Conservation (phyloP, 352 stramenopile species). For the Aphanomyces cochlioides region DNA sequence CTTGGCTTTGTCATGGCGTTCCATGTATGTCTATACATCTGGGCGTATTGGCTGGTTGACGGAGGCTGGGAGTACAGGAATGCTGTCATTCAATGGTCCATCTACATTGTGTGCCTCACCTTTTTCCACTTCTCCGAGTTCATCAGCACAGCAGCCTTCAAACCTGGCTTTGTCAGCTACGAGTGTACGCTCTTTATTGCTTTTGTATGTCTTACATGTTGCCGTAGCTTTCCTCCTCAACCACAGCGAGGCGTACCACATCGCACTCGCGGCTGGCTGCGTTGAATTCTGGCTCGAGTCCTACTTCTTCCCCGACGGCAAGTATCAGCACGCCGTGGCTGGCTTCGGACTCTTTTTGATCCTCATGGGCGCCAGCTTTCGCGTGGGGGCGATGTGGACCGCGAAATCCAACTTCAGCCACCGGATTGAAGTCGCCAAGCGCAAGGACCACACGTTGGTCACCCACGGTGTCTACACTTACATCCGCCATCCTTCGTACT, state of each 20-base stretch:
- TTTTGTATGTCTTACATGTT: neutral
- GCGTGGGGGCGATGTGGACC: slow-evolving; percentile 90
- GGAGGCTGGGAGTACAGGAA: slow-evolving; percentile 44
- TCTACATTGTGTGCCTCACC: slow-evolving; percentile 70
- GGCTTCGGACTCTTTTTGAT: slow-evolving; percentile 64
- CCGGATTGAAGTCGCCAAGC: slow-evolving; percentile 91
- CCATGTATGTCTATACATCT: slow-evolving; percentile 46
- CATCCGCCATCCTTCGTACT: slow-evolving; percentile 94
- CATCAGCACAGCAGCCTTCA: slow-evolving; percentile 73
- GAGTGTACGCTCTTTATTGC: slow-evolving; percentile 49
- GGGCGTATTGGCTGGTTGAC: slow-evolving; percentile 39
- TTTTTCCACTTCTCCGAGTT: slow-evolving; percentile 87
- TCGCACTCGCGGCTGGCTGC: slow-evolving; percentile 73
- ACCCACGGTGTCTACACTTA: slow-evolving; percentile 90
- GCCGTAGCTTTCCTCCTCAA: slow-evolving; percentile 83
- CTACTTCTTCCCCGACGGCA: slow-evolving; percentile 68
- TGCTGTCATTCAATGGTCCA: slow-evolving; percentile 53
- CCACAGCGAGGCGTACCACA: slow-evolving; percentile 87
- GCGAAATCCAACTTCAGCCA: slow-evolving; percentile 95
- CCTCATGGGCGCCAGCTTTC: slow-evolving; percentile 80
- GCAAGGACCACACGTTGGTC: slow-evolving; percentile 91
- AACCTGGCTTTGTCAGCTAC: slow-evolving; percentile 70
- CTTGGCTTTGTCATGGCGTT: slow-evolving; percentile 70
- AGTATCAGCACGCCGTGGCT: slow-evolving; percentile 59
- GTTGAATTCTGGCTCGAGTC: slow-evolving; percentile 91